Base-by-base conservation (phyloP, 139 green algal species). In the Mychonastes homosphaera region DNA sequence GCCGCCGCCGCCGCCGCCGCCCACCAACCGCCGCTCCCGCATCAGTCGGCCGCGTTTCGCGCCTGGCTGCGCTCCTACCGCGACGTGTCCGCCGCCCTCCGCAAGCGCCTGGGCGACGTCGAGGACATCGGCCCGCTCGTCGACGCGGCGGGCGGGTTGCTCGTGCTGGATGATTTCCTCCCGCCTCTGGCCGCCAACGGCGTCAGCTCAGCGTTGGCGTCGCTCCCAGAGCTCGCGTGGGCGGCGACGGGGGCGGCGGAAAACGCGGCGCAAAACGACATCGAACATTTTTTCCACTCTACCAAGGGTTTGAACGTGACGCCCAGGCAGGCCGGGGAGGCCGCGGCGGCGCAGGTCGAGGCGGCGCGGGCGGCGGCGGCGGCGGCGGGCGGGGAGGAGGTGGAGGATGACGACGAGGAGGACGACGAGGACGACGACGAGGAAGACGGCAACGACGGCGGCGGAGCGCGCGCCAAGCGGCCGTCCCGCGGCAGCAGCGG, bases 41-140 rank as follows among this genome's bases (percentile, higher is more conserved):
- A n/a, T n/a, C n/a, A n/a, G n/a, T n/a, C n/a, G n/a, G n/a, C n/a
- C n/a, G n/a, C n/a, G n/a, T 58, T 63, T 26, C 5, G 28, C 7
- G 32, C 41, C 32, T 80, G 73, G 73, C 33, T 80, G n/a, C 49
- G 70, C 24, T 35, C 52, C 18, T 78, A 73, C 33, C 8, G n/a
- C 2, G 38, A 50, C 4, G 68, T 59, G 0, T 66, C 47, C 45
- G 13, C 18, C 5, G 72, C 53, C 53, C 50, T 78, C 35, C 43
- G 30, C 0, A 52, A 62, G 10, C 46, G 77, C 34, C 26, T 30
- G 15, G 30, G 30, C 35, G 62, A 80, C 44, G 6, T 78, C 0
- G 39, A 63, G 18, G 38, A n/a, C n/a, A n/a, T n/a, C n/a, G n/a
- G n/a, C n/a, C n/a, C 49, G 27, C 53, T 63, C 26, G 39, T 80